A percentile compares a stretch with the other conserved stretches of the same genome.
These are phyloP conservation scores for Aspergillus hortae DNA, from an alignment of 2,329 filamentous ascomycete genomes.

Conservation along the genomic window DNA sequence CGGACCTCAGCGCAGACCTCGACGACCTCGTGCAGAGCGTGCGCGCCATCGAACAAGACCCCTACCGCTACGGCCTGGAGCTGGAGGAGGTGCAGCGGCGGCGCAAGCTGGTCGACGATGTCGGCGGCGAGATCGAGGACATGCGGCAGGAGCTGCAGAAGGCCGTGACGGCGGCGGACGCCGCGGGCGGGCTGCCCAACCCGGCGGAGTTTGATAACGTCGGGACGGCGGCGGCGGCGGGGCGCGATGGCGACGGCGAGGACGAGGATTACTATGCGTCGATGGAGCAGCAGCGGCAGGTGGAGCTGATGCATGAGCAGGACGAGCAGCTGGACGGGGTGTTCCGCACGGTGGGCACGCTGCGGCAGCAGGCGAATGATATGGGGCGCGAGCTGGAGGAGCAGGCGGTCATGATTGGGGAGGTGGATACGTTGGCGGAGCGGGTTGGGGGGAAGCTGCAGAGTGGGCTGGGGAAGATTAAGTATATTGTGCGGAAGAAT, in stretches of 20 bases:
- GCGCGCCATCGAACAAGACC: conserved; percentile 79
- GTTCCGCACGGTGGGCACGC: conserved; percentile 85
- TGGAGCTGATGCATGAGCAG: conserved; percentile 90
- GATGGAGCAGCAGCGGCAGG: conserved; percentile 87
- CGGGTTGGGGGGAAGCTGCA: conserved; percentile 81
- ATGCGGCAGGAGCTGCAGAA: conserved; percentile 80
- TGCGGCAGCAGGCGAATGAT: conserved; percentile 84
- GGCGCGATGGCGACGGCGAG: conserved; percentile 43
- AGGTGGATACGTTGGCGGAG: conserved; percentile 80
- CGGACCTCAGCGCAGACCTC: conserved; percentile 78
- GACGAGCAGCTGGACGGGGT: conserved; percentile 90
- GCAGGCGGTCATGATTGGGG: conserved; percentile 82
- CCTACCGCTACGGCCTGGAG: conserved; percentile 81
- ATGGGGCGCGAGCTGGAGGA: conserved; percentile 97
- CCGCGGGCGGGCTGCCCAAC: conserved; percentile 47
- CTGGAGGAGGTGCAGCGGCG: conserved; percentile 76
- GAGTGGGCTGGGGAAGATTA: conserved; percentile 81
- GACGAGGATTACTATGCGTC: conserved; percentile 66
- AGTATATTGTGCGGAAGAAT: conserved; percentile 79
- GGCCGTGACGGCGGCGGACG: conserved; percentile 41
- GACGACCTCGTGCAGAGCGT: conserved; percentile 85
- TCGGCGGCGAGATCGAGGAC: conserved; percentile 81
- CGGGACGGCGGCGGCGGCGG: conserved; percentile 9
- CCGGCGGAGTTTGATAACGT: conserved; percentile 54
- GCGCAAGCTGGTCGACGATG: conserved; percentile 78